Evolutionary conservation across 371 early-diverging fungal genomes (phyloP).

Genomic region (Amoeboaphelidium protococcarum): DNA sequence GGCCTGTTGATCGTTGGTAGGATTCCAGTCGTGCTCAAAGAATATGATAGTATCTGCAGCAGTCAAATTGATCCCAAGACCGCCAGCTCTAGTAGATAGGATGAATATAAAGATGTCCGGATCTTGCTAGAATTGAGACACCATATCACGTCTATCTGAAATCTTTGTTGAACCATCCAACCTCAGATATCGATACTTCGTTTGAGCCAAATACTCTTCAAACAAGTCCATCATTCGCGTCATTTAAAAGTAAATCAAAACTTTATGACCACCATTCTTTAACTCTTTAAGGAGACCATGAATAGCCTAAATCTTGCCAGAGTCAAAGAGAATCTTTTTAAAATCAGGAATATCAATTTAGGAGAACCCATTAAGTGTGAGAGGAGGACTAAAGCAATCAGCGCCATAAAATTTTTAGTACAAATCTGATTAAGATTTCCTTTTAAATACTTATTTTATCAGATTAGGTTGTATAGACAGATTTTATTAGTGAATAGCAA

Average conservation of each 20-base stretch:
- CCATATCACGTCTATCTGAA: slow-evolving; percentile 70
- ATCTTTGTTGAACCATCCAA: slow-evolving; percentile 88
- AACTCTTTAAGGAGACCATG: slow-evolving; percentile 66
- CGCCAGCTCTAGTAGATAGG: slow-evolving; percentile 95
- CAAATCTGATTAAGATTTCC: too few species aligned
- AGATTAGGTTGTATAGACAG: too few species aligned
- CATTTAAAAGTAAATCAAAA: slow-evolving; percentile 97
- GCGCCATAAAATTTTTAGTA: too few species aligned
- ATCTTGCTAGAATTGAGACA: slow-evolving; percentile 64
- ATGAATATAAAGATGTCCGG: slow-evolving; percentile 87
- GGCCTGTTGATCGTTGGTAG: slow-evolving; percentile 82
- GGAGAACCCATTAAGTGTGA: not conserved
- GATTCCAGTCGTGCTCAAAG: slow-evolving; percentile 98
- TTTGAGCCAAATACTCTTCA: slow-evolving; percentile 73
- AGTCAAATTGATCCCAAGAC: slow-evolving; percentile 95
- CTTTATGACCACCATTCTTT: slow-evolving; percentile 72
- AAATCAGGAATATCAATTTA: slow-evolving; percentile 24
- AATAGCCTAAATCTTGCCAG: slow-evolving; percentile 77
- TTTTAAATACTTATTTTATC: too few species aligned
- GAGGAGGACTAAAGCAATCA: too few species aligned
- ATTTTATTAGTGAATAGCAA: too few species aligned
- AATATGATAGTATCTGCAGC: slow-evolving; percentile 98
- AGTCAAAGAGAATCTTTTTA: slow-evolving; percentile 59
- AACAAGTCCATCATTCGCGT: slow-evolving; percentile 91
- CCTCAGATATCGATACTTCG: slow-evolving; percentile 69